Conservation (phyloP, 331 rosid genomes). For the Arachis monticola region DNA sequence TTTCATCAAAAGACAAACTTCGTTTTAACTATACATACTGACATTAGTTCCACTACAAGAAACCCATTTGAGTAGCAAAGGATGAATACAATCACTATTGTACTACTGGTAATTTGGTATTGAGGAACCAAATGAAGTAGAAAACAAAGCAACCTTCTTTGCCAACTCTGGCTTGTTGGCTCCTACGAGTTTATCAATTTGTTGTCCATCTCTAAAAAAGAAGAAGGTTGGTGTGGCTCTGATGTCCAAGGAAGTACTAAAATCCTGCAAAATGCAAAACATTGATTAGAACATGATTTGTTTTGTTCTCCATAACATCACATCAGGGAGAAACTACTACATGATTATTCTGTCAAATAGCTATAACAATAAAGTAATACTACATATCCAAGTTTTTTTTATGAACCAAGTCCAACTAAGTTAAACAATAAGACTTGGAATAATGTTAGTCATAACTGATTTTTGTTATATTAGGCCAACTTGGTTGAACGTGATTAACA, state of each 20-base stretch:
- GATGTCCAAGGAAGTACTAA: slow-evolving; percentile 80
- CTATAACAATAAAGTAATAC: no score
- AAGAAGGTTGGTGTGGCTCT: slow-evolving; percentile 90
- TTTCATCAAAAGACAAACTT: not conserved
- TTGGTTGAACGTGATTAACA: no score
- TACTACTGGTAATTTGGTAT: no score
- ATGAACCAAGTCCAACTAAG: no score
- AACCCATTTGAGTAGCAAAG: not conserved
- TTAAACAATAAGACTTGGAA: no score
- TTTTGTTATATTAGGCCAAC: no score
- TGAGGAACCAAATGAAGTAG: slow-evolving; percentile 40
- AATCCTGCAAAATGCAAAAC: slow-evolving; percentile 62
- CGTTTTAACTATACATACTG: not conserved
- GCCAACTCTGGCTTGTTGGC: slow-evolving; percentile 85
- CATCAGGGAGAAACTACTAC: slow-evolving; percentile 14
- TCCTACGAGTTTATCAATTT: slow-evolving; percentile 84
- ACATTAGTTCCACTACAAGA: not conserved
- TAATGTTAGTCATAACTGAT: no score
- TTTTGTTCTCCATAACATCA: slow-evolving; percentile 1
- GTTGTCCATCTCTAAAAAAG: slow-evolving; percentile 75
- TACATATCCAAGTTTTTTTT: no score
- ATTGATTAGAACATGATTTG: not conserved
- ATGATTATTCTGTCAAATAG: not conserved
- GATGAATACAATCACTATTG: slow-evolving; percentile 27
- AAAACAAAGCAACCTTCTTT: slow-evolving; percentile 58